A percentile compares a stretch with the other conserved stretches of the same genome.
These are phyloP conservation scores for Linum tenue DNA, from an alignment of 345 rosid genomes.

Conservation along the genomic window DNA sequence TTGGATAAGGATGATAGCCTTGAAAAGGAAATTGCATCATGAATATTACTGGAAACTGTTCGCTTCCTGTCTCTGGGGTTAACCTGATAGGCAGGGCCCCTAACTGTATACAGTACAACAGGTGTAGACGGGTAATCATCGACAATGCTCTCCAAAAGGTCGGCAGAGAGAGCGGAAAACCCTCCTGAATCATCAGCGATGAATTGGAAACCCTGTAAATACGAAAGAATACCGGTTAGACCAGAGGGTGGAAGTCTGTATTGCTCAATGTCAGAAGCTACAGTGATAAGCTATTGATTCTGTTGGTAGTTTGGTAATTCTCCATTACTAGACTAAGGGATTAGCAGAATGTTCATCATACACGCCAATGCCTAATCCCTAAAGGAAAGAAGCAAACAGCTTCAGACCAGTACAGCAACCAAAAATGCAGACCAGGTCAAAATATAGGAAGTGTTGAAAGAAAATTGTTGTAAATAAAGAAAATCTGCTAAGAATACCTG, in stretches of 20 bases:
- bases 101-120: constrained; percentile 56
- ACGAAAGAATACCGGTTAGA: neutral
- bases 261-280: too few relatives aligned
- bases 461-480: neutral
- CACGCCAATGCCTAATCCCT: too few relatives aligned
- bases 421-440: neutral
- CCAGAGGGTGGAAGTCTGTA: too few relatives aligned
- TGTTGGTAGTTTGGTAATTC: too few relatives aligned
- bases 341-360: neutral
- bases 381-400: too few relatives aligned
- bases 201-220: constrained; percentile 77
- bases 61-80: constrained; percentile 37
- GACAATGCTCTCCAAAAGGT: constrained; percentile 67
- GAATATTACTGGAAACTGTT: constrained; percentile 49
- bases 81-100: constrained; percentile 43
- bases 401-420: too few relatives aligned
- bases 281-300: too few relatives aligned
- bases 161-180: constrained; percentile 70
- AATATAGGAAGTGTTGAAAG: neutral
- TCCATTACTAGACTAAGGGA: too few relatives aligned
- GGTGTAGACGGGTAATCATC: constrained; percentile 75
- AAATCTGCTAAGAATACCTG: constrained; percentile 38
- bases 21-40: constrained; percentile 77
- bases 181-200: constrained; percentile 85
- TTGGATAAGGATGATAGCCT: constrained; percentile 56